Evolutionary conservation across 2,329 filamentous ascomycete species (phyloP), one percentile per base, ranked within the genome.

Genomic region (Neonectria neomacrospora): DNA sequence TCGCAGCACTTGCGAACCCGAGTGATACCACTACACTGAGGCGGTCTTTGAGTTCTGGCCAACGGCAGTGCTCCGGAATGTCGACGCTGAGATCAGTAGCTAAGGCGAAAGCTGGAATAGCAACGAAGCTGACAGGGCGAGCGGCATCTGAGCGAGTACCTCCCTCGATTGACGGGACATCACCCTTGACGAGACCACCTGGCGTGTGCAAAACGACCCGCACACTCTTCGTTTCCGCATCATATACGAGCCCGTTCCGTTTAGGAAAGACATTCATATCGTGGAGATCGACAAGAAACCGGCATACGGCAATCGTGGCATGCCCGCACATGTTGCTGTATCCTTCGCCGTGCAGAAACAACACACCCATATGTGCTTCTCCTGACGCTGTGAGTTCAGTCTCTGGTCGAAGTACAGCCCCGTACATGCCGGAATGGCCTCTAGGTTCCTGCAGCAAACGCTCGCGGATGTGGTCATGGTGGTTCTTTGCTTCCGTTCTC

Each of bases 321-420:
- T 61, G 59, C 3, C 59, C 59, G 10, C 59, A 61, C 59, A 61
- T 61, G 16, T 57, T 42, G n/a, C 45, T 52, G 9, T 52, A 61
- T 37, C 59, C 59, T 22, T 37, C 47, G 3, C 34, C 30, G 16
- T 61, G 47, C n/a, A 61, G 30, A 16, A 57, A 61, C 1, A 61
- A 39, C 0, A 61, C 44, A 32, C 59, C 59, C 59, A 61, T 61
- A 9, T 61, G 59, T 8, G 59, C 59, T 23, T 44, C 45, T 12
- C 59, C 59, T 8, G 53, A 37, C 7, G 10, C 18, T 14, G 59
- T 61, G 4, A 30, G 20, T 6, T 61, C 53, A 2, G 59, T 61
- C 7, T 34, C 12, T 7, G 53, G 53, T 16, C 47, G 30, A 6
- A 61, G 53, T 8, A 57, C 32, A 5, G 53, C 53, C 1, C 59